phyloP scores from a whole-genome alignment of 2,329 filamentous ascomycete genomes.

The Aspergillus aculeatus region DNA sequence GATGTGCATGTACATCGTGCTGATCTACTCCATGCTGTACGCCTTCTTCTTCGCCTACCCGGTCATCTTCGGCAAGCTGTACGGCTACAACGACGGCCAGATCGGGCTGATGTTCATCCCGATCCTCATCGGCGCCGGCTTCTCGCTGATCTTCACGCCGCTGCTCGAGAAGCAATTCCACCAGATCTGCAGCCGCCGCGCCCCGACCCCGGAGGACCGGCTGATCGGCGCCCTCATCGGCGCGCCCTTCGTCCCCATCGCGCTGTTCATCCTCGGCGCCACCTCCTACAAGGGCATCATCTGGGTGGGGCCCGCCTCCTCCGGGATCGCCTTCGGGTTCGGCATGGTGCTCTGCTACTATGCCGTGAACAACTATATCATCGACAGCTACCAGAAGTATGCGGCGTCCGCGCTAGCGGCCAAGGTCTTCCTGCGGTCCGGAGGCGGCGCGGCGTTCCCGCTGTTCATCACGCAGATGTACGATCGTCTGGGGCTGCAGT shows the following conservation, averaged over 20 bases:
- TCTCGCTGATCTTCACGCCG: slow-evolving; percentile 33
- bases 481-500: slow-evolving; percentile 65
- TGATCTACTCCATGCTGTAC: slow-evolving; percentile 49
- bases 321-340: slow-evolving; percentile 68
- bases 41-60: slow-evolving; percentile 52
- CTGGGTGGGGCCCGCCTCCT: slow-evolving; percentile 57
- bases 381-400: slow-evolving; percentile 57
- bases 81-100: slow-evolving; percentile 45
- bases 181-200: slow-evolving; percentile 56
- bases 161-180: slow-evolving; percentile 74
- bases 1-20: slow-evolving; percentile 74
- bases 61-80: slow-evolving; percentile 70
- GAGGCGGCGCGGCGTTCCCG: slow-evolving; percentile 69
- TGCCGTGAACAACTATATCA: slow-evolving; percentile 69
- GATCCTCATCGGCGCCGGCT: slow-evolving; percentile 33
- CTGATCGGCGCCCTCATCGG: slow-evolving; percentile 72
- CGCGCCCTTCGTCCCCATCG: slow-evolving; percentile 66
- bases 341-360: slow-evolving; percentile 80
- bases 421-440: slow-evolving; percentile 51
- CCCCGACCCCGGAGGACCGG: slow-evolving; percentile 70
- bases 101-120: slow-evolving; percentile 46
- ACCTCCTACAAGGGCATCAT: slow-evolving; percentile 58
- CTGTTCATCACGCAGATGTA: slow-evolving; percentile 79
- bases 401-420: slow-evolving; percentile 46
- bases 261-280: slow-evolving; percentile 63